These are phyloP conservation scores for Fusarium incarnatum DNA, from an alignment of 2,329 filamentous ascomycete genomes.

Conservation along the genomic window DNA sequence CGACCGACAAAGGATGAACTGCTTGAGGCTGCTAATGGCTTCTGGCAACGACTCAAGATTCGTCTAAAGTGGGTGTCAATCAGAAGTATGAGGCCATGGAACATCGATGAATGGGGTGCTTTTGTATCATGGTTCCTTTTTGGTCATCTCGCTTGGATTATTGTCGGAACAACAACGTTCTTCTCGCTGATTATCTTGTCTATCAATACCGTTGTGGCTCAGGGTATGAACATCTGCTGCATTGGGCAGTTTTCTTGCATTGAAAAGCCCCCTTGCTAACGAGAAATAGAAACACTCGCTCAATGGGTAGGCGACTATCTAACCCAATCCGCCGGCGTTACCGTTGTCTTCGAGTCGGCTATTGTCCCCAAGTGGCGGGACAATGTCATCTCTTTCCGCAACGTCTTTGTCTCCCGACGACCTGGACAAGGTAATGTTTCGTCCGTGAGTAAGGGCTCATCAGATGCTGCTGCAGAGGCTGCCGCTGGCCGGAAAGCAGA, in stretches of 20 bases:
- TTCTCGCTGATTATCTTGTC: constrained; percentile 90
- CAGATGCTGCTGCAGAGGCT: constrained; percentile 85
- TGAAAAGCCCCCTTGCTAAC: not conserved
- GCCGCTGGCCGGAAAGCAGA: constrained; percentile 74
- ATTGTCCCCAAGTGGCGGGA: constrained; percentile 97
- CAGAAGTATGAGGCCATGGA: constrained; percentile 91
- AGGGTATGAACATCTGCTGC: constrained; percentile 66
- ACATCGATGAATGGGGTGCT: constrained; percentile 94
- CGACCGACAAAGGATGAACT: constrained; percentile 94
- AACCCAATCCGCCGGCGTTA: constrained; percentile 91
- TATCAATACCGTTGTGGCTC: constrained; percentile 96
- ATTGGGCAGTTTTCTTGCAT: not conserved
- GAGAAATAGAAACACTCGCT: constrained; percentile 80
- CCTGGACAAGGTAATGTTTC: constrained; percentile 80
- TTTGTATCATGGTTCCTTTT: constrained; percentile 94
- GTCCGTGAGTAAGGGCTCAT: constrained; percentile 92
- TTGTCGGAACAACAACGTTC: constrained; percentile 97
- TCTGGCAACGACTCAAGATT: constrained; percentile 89
- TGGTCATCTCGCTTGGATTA: constrained; percentile 92
- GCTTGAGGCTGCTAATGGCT: constrained; percentile 88
- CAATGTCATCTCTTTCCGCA: constrained; percentile 95
- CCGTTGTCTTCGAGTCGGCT: constrained; percentile 95
- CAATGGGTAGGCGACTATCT: constrained; percentile 95
- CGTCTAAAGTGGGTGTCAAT: constrained; percentile 99
- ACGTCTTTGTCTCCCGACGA: constrained; percentile 92